Evolutionary conservation across 257 asterid species (phyloP), one percentile per base, ranked within the genome.

Genomic region (Penstemon davidsonii): DNA sequence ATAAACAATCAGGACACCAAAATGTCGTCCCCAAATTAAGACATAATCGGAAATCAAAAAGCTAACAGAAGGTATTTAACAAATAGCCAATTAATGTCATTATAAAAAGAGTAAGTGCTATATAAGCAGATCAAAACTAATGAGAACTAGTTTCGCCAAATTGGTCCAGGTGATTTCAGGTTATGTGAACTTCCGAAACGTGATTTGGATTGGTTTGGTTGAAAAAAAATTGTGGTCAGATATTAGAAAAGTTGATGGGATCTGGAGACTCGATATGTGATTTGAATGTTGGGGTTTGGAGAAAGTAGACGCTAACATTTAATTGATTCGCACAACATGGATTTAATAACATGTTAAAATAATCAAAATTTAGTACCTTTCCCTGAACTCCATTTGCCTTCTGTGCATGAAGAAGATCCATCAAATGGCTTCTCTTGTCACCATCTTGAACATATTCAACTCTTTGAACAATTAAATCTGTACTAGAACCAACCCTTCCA

Each of bases 401-500:
- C 78, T 90, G 94, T 44, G 87, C 96, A 73, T 88, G 96, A 74
- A 90, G 84, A 76, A 90, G 90, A 67, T 90, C 97, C 97, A 90
- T 86, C 78, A 90, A 80, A 73, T 84, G 68, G 84, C 93, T 86
- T 81, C 97, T 86, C 84, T 90, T 90, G 82, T 90, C 97, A 76
- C 65, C 72, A 42, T 86, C 93, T 5, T 85, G 82, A 75, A 89
- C 96, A 81, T 60, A 84, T 67, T 89, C 96, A 72, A 89, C 95
- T 76, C 92, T 85, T 68, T 89, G 96, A 76, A 84, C 83, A 71
- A 89, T 89, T 78, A 87, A 76, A 74, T 89, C 95, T 6, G 96
- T 87, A 82, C 95, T 89, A 59, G 96, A 89, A 79, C 96, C 96
- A 70, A 89, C 95, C 72, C 96, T 84, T 55, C 96, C 96, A 61